Evolutionary conservation across 805 yeast species (phyloP).

Genomic region (Teunomyces barrocoloradensis): DNA sequence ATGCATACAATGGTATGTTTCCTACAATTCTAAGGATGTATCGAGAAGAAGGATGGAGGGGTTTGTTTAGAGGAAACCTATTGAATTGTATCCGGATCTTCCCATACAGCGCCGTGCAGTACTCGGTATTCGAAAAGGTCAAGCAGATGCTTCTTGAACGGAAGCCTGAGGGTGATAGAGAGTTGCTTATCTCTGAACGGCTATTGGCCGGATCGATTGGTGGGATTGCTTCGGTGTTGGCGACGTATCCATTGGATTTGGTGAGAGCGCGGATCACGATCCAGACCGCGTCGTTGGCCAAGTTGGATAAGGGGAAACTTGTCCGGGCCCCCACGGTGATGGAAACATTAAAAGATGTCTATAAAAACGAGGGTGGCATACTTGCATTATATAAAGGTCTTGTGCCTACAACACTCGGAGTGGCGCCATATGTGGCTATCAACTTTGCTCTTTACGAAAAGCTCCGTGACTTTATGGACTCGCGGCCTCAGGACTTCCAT

Average conservation of each 20-base stretch:
- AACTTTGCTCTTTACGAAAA: constrained; percentile 89
- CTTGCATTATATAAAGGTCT: constrained; percentile 79
- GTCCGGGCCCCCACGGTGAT: constrained; percentile 70
- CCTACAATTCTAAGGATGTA: constrained; percentile 77
- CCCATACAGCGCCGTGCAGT: constrained; percentile 95
- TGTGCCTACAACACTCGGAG: constrained; percentile 88
- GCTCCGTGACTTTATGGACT: constrained; percentile 55
- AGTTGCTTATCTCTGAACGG: constrained; percentile 55
- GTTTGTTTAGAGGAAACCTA: constrained; percentile 87
- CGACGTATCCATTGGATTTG: constrained; percentile 89
- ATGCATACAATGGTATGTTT: constrained; percentile 63
- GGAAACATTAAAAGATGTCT: constrained; percentile 55
- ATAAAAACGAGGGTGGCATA: constrained; percentile 77
- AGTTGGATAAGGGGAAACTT: constrained; percentile 46
- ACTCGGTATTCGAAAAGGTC: constrained; percentile 71
- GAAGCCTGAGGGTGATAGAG: constrained; percentile 20
- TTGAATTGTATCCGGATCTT: constrained; percentile 85
- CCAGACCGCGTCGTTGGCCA: constrained; percentile 70
- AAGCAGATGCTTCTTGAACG: constrained; percentile 38
- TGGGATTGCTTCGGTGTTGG: constrained; percentile 75
- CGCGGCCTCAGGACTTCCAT: constrained; percentile 33
- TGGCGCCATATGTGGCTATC: constrained; percentile 93
- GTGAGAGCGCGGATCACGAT: constrained; percentile 86
- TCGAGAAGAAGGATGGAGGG: constrained; percentile 87
- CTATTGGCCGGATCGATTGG: constrained; percentile 76